Base-by-base conservation (phyloP, 192 early-diverging fungal genomes). In the Backusella tuberculispora region DNA sequence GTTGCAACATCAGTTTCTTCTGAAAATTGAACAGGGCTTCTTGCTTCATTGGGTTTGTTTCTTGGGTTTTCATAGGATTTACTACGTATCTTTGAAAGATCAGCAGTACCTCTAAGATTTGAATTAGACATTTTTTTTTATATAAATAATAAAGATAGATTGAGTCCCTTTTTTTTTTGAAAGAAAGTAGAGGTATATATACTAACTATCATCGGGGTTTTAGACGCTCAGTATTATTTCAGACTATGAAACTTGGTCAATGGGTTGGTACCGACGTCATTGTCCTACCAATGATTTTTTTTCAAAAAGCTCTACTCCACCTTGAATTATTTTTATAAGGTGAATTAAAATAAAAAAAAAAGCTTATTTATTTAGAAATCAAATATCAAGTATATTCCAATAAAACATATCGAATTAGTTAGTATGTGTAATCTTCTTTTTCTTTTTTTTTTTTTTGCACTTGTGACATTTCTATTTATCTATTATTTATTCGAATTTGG, bases 91-190 rank as follows among this genome's bases (percentile, higher is more conserved):
- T 42, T 17, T 19, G 66, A 38, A 67, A 67, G 66, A 41, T 67
- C 41, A 67, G 66, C 66, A 42, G 66, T 67, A 21, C 66, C 66
- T 67, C 66, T 67, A 19, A 21, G 2, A 42, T 40, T 67, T 67
- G 19, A 26, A 60, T 60, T 24, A 60, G 53, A 60, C 53, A 60
- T 60, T 13, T 46, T 46, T 46, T 14, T 14, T 24, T 60, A 60
- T 60, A 10, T 26, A 26, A 60, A 60, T 24, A 5, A 26, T 9
- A 60, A 34, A 34, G 29, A 34, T 34, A 34, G 29, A 34, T 34
- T 1, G 2, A 34, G 29, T 2, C 0, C 29, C 29, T 1, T 34
- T 12, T 60, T 14, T 53, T 60, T 53, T 8, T 19, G 19, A 60
- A 26, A 12, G 4, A 60, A 60, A 50, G 13, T 26, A 43, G 42